Evolutionary conservation across 2,329 filamentous ascomycete genomes (phyloP).

Genomic region (Scortechinia acanthostroma): DNA sequence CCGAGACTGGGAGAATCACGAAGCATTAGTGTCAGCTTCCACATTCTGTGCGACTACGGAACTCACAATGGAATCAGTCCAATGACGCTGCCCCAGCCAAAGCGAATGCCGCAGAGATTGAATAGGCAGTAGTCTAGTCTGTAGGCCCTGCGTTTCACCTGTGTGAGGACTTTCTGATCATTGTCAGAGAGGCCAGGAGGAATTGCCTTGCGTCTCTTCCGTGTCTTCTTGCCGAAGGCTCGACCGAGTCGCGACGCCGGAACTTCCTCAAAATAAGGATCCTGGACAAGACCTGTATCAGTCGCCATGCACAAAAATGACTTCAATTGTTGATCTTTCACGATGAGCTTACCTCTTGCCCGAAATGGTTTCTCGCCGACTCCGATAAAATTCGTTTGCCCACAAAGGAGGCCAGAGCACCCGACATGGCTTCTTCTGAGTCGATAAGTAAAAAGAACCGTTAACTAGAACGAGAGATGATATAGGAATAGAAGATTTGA

Average conservation of each 20-base stretch:
- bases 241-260: not conserved
- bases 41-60: too few species aligned
- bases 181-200: not conserved
- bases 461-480: too few species aligned
- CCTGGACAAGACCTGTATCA: not conserved
- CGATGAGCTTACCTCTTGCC: not conserved
- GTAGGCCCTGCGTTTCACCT: not conserved
- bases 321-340: too few species aligned
- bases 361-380: not conserved
- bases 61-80: not conserved
- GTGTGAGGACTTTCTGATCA: not conserved
- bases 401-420: not conserved
- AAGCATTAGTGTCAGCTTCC: not conserved
- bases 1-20: slow-evolving; percentile 1
- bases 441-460: too few species aligned
- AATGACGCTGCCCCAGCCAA: slow-evolving; percentile 2
- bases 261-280: slow-evolving; percentile 1
- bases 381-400: not conserved
- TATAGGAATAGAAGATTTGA: too few species aligned
- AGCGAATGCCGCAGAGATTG: not conserved
- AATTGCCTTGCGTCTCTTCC: not conserved
- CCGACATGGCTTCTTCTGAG: too few species aligned
- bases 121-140: not conserved
- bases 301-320: not conserved
- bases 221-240: not conserved